Evolutionary conservation across 2,329 filamentous ascomycete genomes (phyloP).

Genomic region (Zymoseptoria brevis): DNA sequence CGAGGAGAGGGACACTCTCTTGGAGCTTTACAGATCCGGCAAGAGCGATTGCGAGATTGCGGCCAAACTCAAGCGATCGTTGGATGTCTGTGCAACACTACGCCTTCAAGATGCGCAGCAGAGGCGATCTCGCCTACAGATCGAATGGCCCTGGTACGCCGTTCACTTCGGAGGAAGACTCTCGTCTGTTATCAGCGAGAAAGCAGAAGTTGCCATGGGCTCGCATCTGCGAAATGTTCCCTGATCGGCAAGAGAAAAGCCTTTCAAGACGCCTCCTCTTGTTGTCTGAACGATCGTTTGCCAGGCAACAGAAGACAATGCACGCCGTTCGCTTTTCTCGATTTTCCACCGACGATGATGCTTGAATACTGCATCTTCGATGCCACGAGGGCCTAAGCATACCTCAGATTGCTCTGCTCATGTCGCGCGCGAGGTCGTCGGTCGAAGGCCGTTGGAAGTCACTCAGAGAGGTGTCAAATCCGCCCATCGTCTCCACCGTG

Average conservation of each 20-base stretch:
- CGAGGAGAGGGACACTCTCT: not conserved
- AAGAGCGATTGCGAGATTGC: not conserved
- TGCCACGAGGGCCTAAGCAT: not conserved
- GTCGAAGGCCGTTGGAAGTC: not conserved
- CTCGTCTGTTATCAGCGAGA: not conserved
- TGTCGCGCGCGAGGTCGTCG: not conserved
- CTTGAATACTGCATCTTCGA: not conserved
- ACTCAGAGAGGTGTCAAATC: not conserved
- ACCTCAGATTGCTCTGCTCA: not conserved
- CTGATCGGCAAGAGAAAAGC: not conserved
- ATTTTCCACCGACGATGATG: not conserved
- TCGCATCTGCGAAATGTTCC: not conserved
- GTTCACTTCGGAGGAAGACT: not conserved
- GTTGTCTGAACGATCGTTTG: not conserved
- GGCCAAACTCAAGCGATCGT: not conserved
- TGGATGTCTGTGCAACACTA: not conserved
- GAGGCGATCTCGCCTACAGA: not conserved
- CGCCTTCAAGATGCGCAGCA: not conserved
- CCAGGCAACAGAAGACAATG: too few species aligned
- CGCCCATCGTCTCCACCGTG: not conserved
- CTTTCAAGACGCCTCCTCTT: not conserved
- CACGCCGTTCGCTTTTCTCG: not conserved
- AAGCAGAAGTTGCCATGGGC: not conserved
- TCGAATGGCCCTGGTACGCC: not conserved
- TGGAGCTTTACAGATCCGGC: not conserved